Conservation (phyloP, 2,329 filamentous ascomycete genomes). For the Fusarium bactridioides region DNA sequence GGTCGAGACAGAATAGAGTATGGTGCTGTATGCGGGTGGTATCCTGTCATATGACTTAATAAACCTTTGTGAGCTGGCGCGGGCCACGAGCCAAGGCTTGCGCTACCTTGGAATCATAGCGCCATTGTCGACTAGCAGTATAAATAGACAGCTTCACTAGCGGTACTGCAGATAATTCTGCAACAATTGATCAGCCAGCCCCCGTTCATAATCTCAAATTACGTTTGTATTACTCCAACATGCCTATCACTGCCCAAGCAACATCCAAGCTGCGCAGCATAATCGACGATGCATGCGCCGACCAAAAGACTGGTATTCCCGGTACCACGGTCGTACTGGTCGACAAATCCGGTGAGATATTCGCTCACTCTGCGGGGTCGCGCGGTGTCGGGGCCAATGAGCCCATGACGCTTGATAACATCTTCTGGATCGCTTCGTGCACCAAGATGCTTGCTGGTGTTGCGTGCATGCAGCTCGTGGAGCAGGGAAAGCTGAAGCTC, state of each 20-base stretch:
- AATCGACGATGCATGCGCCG: slow-evolving; percentile 49
- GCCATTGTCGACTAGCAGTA: not conserved
- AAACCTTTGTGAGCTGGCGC: not conserved
- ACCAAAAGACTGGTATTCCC: slow-evolving; percentile 52
- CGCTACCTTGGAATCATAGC: not conserved
- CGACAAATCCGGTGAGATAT: slow-evolving; percentile 57
- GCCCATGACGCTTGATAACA: slow-evolving; percentile 65
- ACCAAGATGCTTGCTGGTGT: slow-evolving; percentile 64
- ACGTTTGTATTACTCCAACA: not conserved
- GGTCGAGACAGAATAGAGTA: not conserved
- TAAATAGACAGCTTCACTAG: slow-evolving; percentile 5
- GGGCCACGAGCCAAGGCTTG: not conserved
- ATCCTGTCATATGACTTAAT: not conserved
- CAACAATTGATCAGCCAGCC: not conserved
- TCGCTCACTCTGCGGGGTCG: slow-evolving; percentile 58
- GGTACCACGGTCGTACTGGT: slow-evolving; percentile 57
- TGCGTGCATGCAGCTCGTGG: slow-evolving; percentile 66
- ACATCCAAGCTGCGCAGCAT: slow-evolving; percentile 35
- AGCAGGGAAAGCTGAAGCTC: slow-evolving; percentile 56
- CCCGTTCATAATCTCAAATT: not conserved
- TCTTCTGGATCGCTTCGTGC: slow-evolving; percentile 68
- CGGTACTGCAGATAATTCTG: no score
- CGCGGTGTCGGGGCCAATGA: slow-evolving; percentile 53
- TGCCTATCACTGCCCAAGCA: slow-evolving; percentile 26
- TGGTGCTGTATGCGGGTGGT: not conserved